Base-by-base conservation (phyloP, 169 alveolate species). In the Eimeria sp. region DNA sequence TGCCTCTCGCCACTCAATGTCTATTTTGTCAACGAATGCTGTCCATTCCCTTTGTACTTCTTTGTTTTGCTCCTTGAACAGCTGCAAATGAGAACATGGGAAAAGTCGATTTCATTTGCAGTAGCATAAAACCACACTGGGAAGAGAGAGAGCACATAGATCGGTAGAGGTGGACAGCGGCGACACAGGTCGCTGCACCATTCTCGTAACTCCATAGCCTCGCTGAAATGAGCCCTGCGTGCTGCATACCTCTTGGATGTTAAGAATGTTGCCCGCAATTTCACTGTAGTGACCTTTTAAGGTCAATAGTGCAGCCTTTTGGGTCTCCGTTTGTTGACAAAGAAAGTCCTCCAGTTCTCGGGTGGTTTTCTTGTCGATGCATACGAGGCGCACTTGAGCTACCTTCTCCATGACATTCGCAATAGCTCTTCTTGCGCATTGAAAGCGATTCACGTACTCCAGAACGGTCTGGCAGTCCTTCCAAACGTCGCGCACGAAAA, bases 401-500 rank as follows among this genome's bases (percentile, higher is more conserved):
- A 82, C 46, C 49, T 46, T 64, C 64, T 87, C 82, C 54, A 87
- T 87, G n/a, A 87, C 37, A 20, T 66, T 14, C 23, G 78, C 62
- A 64, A 87, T 87, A 20, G 52, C 66, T 30, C 64, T 64, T 64
- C 64, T 87, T 87, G 78, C 93, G 13, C 18, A 64, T 13, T 87
- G 90, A 49, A 87, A 95, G 96, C 96, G 97, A 96, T 95, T 96
- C 76, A 99, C 99, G 85, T 96, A 98, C 56, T 97, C 98, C 95
- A 96, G 96, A 60, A 98, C 97, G 46, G 97, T 98, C 33, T 95
- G 82, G 95, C 99, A 98, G 43, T 97, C 98, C 95, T 95, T 97
- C 96, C 99, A 97, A 89, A 99, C 98, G 95, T 97, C 98, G n/a
- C 98, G 98, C 46, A 98, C 99, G 78, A 98, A 98, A 89, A 97